Base-by-base conservation (phyloP, 2,329 filamentous ascomycete species). In the Hymenoscyphus occultus region DNA sequence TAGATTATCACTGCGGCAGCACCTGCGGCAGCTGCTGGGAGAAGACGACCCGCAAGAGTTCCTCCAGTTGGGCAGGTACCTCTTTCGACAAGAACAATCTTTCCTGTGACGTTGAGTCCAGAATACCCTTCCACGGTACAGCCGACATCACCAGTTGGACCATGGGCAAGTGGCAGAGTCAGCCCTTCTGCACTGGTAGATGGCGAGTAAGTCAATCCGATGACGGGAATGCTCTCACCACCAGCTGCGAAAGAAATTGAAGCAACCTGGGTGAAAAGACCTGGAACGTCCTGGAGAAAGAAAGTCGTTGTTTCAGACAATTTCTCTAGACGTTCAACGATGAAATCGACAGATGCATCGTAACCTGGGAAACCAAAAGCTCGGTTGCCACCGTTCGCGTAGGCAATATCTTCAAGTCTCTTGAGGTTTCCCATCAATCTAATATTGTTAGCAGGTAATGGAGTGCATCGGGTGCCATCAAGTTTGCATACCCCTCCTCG, bases 51-150 rank as follows among this genome's bases (percentile, higher is more conserved):
- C 39, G 83, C 80, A 76, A 89, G 88, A 45, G 81, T 71, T 5
- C 80, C 83, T 64, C 88, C 88, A 1, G 79, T 74, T 7, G 64
- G 64, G 71, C 86, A 89, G 6, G 75, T 75, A 59, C 84, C 84
- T 68, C 84, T 81, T 16, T 79, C 77, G 56, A 86, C 79, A 19
- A 87, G 76, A 3, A 83, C 84, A 61, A 86, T 81, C 58, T 79
- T 81, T 35, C 80, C 82, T 0, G 56, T 63, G 16, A 68, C 68
- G 59, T 68, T 60, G 40, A 65, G 61, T 22, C 64, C 67, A n/a
- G 60, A 60, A 57, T 69, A 69, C 4, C 61, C 61, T n/a, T 63
- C 61, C 28, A 59, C 61, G 19, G 39, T 63, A 51, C 61, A 63
- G 2, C 64, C 66, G 12, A 45, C 61, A 31, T 42, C 40, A 10